These are phyloP conservation scores for Scenedesmus sp. DNA, from an alignment of 163 green algal species.

Conservation along the genomic window DNA sequence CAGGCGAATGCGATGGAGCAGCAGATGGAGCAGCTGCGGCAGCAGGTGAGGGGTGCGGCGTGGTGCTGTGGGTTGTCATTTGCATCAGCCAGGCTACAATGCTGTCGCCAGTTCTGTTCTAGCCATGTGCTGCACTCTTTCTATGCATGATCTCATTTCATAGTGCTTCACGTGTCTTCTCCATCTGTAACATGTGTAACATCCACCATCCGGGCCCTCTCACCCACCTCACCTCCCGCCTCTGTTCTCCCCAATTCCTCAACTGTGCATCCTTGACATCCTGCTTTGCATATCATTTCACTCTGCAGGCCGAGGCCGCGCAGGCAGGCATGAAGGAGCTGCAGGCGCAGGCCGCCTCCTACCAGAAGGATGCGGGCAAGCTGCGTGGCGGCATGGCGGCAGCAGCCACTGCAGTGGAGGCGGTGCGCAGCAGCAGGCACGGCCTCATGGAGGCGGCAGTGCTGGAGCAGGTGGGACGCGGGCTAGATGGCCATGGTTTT, in stretches of 20 bases:
- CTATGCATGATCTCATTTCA: too few relatives aligned
- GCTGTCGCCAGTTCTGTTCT: too few relatives aligned
- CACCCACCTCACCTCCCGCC: background rate
- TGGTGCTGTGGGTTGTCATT: too few relatives aligned
- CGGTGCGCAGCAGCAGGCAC: slow-evolving; percentile 27
- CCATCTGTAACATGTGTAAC: too few relatives aligned
- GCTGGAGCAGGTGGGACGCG: slow-evolving; percentile 53
- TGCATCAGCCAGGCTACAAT: too few relatives aligned
- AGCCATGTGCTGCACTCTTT: too few relatives aligned
- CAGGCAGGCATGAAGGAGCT: slow-evolving; percentile 38
- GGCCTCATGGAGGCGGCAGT: slow-evolving; percentile 32
- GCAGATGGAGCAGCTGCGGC: slow-evolving; percentile 62
- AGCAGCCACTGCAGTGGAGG: slow-evolving; percentile 35
- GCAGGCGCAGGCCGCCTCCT: slow-evolving; percentile 7
- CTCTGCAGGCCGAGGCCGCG: slow-evolving; percentile 30
- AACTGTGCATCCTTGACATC: background rate
- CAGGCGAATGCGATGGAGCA: slow-evolving; percentile 54
- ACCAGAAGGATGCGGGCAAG: slow-evolving; percentile 51
- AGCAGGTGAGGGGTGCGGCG: slow-evolving; percentile 28
- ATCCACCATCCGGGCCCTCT: background rate
- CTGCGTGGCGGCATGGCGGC: slow-evolving; percentile 9
- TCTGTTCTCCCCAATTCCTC: background rate
- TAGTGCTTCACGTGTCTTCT: too few relatives aligned
- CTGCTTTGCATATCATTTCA: background rate
- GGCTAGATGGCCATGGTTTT: too few relatives aligned